Base-by-base conservation (phyloP, 371 early-diverging fungal genomes). In the Conidiobolus incongruus region DNA sequence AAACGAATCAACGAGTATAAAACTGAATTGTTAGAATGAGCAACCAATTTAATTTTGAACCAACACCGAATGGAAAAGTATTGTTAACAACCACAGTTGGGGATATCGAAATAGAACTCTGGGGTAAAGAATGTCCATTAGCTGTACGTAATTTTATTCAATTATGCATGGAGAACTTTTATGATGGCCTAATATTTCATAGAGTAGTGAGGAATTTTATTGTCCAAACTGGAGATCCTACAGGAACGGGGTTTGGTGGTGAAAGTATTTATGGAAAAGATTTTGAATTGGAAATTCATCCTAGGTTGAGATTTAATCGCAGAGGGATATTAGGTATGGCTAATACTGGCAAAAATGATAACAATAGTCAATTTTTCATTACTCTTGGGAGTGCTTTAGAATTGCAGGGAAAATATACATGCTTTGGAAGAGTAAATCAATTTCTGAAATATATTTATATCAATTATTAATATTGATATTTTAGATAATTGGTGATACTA, bases 141-240 rank as follows among this genome's bases (percentile, higher is more conserved):
- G 81, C 94, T 11, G 70, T 80, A 47, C 72, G 92, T 33, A 93
- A 93, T 54, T 91, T 93, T 61, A 63, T 93, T 6, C 94, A 91
- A 55, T 67, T 91, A 2, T 79, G 85, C 47, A 52, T 77, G 46
- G 81, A 83, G 52, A 72, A 76, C 6, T 76, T 77, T 38, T 92
- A 92, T 50, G 75, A 89, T 51, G 61, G 66, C 19, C 80, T 80
- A 2, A 70, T 79, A 7, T 90, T 94, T 53, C 93, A 92, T 55
- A 72, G 94, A 17, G 63, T 89, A 13, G 75, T 94, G 4, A 70
- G 77, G 4, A 68, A 64, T 30, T 92, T 92, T 47, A 81, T 92
- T 53, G 71, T 95, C 2, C 99, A 99, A 55, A 91, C 92, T 17
- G 99, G 99, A 38, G 99, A 98, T 60, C 90, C 98, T 2, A 83